Evolutionary conservation across 805 yeast species (phyloP).

Genomic region (Wickerhamiella domercqiae): DNA sequence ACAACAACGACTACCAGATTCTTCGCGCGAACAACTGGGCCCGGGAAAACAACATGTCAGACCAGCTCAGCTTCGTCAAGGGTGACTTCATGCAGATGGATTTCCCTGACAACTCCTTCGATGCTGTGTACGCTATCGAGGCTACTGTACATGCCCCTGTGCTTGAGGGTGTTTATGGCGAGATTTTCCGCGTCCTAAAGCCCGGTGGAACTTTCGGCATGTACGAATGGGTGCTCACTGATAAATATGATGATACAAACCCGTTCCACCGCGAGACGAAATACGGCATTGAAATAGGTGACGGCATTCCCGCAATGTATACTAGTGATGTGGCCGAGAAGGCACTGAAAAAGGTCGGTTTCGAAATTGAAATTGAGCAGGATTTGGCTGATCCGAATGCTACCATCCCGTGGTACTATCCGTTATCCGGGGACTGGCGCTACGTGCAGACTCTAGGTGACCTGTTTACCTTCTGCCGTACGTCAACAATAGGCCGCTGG

Average conservation of each 20-base stretch:
- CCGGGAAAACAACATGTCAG: conserved; percentile 41
- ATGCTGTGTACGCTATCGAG: conserved; percentile 95
- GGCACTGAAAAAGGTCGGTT: conserved; percentile 78
- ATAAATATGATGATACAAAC: conserved; percentile 71
- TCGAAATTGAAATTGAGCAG: conserved; percentile 54
- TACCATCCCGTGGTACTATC: conserved; percentile 94
- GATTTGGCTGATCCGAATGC: conserved; percentile 77
- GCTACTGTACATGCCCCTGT: conserved; percentile 98
- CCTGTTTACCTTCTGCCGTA: conserved; percentile 71
- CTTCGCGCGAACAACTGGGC: conserved; percentile 82
- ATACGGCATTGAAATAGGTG: conserved; percentile 95
- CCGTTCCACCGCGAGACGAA: conserved; percentile 86
- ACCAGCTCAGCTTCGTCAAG: conserved; percentile 73
- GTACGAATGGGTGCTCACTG: conserved; percentile 99
- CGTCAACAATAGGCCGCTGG: conserved; percentile 72
- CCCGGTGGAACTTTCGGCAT: conserved; percentile 98
- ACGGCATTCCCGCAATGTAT: conserved; percentile 98
- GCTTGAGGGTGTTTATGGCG: conserved; percentile 87
- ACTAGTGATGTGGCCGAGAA: conserved; percentile 67
- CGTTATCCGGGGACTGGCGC: conserved; percentile 86
- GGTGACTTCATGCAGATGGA: conserved; percentile 99
- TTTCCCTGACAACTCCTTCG: conserved; percentile 76
- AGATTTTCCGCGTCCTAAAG: conserved; percentile 86
- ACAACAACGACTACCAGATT: conserved; percentile 91
- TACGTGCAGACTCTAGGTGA: conserved; percentile 69